These are phyloP conservation scores for Capillidium heterosporum DNA, from an alignment of 371 early-diverging fungal genomes.

Conservation along the genomic window DNA sequence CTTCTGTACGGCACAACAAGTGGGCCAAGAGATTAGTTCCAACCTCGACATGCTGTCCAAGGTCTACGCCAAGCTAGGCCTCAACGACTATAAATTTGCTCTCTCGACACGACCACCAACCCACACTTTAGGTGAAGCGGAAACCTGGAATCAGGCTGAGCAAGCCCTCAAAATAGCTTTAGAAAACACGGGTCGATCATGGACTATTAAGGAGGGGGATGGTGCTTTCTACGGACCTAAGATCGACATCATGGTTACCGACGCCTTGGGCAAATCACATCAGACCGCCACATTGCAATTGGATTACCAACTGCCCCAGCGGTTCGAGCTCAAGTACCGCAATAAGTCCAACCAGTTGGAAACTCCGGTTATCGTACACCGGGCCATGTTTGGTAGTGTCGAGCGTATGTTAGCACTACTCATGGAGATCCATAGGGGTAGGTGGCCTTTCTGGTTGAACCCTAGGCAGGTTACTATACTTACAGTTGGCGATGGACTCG, in stretches of 20 bases:
- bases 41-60: conserved; percentile 74
- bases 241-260: conserved; percentile 95
- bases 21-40: conserved; percentile 56
- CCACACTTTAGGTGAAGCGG: conserved; percentile 72
- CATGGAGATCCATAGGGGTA: conserved; percentile 89
- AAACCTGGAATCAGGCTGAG: conserved; percentile 92
- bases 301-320: conserved; percentile 91
- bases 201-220: conserved; percentile 94
- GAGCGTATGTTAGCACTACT: conserved; percentile 97
- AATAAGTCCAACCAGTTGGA: conserved; percentile 35
- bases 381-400: conserved; percentile 96
- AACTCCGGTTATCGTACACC: conserved; percentile 97
- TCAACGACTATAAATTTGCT: conserved; percentile 54
- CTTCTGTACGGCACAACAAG: conserved; percentile 82
- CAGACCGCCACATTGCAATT: conserved; percentile 99
- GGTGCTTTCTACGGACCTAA: conserved; percentile 99
- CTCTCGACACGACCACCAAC: conserved; percentile 95
- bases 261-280: conserved; percentile 81
- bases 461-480: conserved; percentile 91
- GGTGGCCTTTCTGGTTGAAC: conserved; percentile 98
- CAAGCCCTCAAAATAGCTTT: conserved; percentile 57
- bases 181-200: conserved; percentile 52
- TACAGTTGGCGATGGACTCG: conserved; percentile 47
- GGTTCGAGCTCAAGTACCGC: conserved; percentile 84
- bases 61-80: conserved; percentile 77